Conservation (phyloP, 2,329 filamentous ascomycete genomes). For the Cucurbitaria berberidis region DNA sequence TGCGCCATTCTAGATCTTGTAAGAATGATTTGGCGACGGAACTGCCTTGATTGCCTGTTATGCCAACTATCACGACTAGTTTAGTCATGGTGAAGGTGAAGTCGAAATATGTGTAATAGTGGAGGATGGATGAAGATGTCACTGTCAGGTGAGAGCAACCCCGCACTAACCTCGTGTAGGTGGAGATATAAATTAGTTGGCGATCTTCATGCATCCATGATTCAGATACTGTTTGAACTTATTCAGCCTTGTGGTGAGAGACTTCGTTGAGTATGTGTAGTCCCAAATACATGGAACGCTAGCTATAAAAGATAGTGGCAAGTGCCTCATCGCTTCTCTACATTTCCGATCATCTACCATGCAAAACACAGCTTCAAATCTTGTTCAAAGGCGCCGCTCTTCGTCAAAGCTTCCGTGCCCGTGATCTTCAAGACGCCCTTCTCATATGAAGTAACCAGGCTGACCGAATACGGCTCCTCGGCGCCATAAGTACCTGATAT, state of each 20-base stretch:
- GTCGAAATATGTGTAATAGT: constrained; percentile 3
- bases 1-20: constrained; percentile 56
- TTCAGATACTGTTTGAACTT: too few relatives aligned
- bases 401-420: constrained; percentile 55
- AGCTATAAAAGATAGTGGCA: too few relatives aligned
- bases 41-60: constrained; percentile 36
- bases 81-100: constrained; percentile 36
- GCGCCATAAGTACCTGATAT: constrained; percentile 23
- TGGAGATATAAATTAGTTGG: too few relatives aligned
- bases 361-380: constrained; percentile 57
- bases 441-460: constrained; percentile 11
- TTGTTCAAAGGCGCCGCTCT: constrained; percentile 59
- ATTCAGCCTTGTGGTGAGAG: too few relatives aligned
- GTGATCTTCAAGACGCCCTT: constrained; percentile 56
- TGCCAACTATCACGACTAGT: constrained; percentile 34
- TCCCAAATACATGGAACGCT: too few relatives aligned
- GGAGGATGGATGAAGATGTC: neutral
- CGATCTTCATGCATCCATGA: too few relatives aligned
- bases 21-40: constrained; percentile 41
- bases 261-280: too few relatives aligned
- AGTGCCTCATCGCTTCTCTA: too few relatives aligned
- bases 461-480: neutral
- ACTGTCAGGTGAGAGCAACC: neutral
- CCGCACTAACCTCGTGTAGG: neutral
- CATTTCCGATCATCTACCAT: too few relatives aligned